phyloP scores from a whole-genome alignment of 2,329 filamentous ascomycete genomes.

The Microthyrium microscopicum region DNA sequence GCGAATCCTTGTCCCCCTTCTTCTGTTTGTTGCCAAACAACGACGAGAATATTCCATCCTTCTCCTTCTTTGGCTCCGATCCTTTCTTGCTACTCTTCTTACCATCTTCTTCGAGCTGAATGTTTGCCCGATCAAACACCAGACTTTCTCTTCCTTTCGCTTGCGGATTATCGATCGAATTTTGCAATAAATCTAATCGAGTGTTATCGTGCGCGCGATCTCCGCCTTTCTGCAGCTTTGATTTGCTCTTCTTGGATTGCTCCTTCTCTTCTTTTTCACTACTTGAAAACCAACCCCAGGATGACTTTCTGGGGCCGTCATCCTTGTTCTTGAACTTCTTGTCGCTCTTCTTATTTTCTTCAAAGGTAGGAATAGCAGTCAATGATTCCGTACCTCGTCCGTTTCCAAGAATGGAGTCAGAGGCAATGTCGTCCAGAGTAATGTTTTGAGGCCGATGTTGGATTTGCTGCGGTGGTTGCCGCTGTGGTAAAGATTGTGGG shows the following conservation, averaged over 20 bases:
- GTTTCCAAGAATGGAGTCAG: conserved; percentile 56
- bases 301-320: conserved; percentile 54
- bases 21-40: conserved; percentile 86
- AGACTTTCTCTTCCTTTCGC: conserved; percentile 58
- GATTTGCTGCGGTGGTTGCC: conserved; percentile 22
- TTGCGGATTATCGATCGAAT: conserved; percentile 55
- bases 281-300: conserved; percentile 61
- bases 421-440: conserved; percentile 47
- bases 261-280: conserved; percentile 58
- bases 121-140: conserved; percentile 60
- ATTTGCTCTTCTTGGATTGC: conserved; percentile 29
- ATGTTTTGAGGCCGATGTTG: conserved; percentile 17
- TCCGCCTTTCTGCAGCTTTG: conserved; percentile 50
- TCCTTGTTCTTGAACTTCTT: conserved; percentile 51
- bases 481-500: conserved; percentile 15
- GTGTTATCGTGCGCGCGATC: conserved; percentile 57
- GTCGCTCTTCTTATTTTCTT: conserved; percentile 59
- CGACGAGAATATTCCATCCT: conserved; percentile 83
- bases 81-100: conserved; percentile 63
- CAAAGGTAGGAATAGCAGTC: conserved; percentile 62
- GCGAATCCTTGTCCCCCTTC: conserved; percentile 58
- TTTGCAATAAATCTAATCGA: conserved; percentile 72
- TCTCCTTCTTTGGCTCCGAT: conserved; percentile 65
- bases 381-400: conserved; percentile 58
- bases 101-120: conserved; percentile 66